Evolutionary conservation across 148 eudicot genomes (phyloP).

Genomic region (Polygonum maritimum): DNA sequence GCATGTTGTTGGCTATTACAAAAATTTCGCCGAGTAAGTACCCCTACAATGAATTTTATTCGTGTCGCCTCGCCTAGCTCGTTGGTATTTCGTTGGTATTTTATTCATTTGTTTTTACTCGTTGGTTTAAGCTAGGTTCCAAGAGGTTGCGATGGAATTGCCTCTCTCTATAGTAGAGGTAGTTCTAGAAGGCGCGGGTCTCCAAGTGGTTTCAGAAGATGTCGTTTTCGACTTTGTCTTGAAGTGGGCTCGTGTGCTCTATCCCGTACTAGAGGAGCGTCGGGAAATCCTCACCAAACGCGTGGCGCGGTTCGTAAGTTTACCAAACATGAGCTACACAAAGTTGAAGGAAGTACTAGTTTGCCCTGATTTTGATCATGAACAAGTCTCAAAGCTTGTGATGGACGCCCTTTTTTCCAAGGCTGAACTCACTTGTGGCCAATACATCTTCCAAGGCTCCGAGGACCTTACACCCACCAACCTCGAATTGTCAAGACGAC

Average conservation of each 20-base stretch:
- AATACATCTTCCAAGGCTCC: constrained; percentile 28
- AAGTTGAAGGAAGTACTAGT: constrained; percentile 63
- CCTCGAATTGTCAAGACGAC: constrained; percentile 17
- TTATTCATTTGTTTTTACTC: neutral
- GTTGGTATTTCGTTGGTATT: too few relatives aligned
- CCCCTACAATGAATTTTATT: too few relatives aligned
- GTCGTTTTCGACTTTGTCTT: too few relatives aligned
- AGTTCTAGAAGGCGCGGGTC: too few relatives aligned
- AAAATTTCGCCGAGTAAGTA: constrained; percentile 22
- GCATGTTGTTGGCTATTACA: too few relatives aligned
- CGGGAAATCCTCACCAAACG: constrained; percentile 61
- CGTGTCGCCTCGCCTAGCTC: too few relatives aligned
- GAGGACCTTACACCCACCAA: neutral
- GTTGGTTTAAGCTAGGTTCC: neutral
- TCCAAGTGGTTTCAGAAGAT: too few relatives aligned
- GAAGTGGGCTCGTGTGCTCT: too few relatives aligned
- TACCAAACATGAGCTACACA: constrained; percentile 70
- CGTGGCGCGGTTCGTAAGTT: constrained; percentile 55
- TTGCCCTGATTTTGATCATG: constrained; percentile 70
- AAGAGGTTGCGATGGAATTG: too few relatives aligned
- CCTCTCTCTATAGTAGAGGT: too few relatives aligned
- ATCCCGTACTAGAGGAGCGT: constrained; percentile 14
- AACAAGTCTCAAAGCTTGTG: constrained; percentile 61
- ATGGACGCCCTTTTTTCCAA: constrained; percentile 56
- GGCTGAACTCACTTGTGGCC: constrained; percentile 60